A percentile compares a stretch with the other conserved stretches of the same genome.
phyloP scores from a whole-genome alignment of 805 yeast genomes.

The Teunomyces aglyptinius region DNA sequence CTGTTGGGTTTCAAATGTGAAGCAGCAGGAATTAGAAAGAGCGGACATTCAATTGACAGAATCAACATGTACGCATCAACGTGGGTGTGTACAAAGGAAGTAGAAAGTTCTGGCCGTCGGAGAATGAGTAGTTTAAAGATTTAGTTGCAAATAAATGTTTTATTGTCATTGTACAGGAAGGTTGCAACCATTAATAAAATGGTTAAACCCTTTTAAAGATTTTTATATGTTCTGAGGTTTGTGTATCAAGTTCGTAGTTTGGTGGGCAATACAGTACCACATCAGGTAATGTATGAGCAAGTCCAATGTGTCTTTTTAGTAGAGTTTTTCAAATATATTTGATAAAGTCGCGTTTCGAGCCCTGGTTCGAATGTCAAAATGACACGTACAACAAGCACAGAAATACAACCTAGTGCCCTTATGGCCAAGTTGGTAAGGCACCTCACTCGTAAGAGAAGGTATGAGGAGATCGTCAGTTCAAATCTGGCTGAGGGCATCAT shows the following conservation, averaged over 20 bases:
- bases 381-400: neutral
- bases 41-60: slow-evolving; percentile 70
- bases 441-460: slow-evolving; percentile 11
- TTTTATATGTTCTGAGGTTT: too few relatives aligned
- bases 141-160: slow-evolving; percentile 10
- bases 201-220: too few relatives aligned
- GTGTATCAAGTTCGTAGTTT: too few relatives aligned
- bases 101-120: slow-evolving; percentile 24
- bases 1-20: slow-evolving; percentile 62
- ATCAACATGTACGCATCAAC: slow-evolving; percentile 88
- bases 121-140: slow-evolving; percentile 49
- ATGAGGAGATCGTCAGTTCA: slow-evolving; percentile 16
- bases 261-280: too few relatives aligned
- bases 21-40: slow-evolving; percentile 64
- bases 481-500: slow-evolving; percentile 13
- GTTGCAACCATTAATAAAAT: too few relatives aligned
- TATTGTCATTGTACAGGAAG: neutral
- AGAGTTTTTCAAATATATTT: neutral
- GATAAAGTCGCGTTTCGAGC: neutral
- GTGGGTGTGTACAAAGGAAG: slow-evolving; percentile 70
- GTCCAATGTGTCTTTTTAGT: neutral
- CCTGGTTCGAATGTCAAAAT: neutral
- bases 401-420: slow-evolving; percentile 6
- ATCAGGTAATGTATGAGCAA: too few relatives aligned
- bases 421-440: slow-evolving; percentile 16